Base-by-base conservation (phyloP, 805 yeast species). In the Crinitomyces ghanaensis region DNA sequence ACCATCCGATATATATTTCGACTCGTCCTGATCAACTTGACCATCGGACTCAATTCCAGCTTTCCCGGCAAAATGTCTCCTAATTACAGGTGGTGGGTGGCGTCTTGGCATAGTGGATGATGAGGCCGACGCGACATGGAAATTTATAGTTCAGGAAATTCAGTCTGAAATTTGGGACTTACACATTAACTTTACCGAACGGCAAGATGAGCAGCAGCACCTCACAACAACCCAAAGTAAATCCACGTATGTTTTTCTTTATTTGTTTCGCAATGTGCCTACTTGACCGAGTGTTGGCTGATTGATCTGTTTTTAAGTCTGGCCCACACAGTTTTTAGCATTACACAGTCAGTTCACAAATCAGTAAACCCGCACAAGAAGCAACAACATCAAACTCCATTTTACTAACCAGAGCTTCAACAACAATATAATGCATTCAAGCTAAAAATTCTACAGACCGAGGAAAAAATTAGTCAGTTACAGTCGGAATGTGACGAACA, bases 401-500 rank as follows among this genome's bases (percentile, higher is more conserved):
- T 16, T 31, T 20, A 8, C 8, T 20, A 34, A 12, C 13, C 31
- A 42, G 62, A 55, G 27, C 48, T 63, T 14, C 68, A 63, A 43
- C 41, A 43, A 27, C 63, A 62, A 39, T 63, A 63, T 44, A 59
- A 63, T 42, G 43, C 45, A 17, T 62, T 43, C 51, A 62, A 63
- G 37, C 36, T 45, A 19, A 44, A 46, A 23, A 38, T 63, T 34
- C 53, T 54, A 38, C 56, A 50, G 35, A 42, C 63, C 20, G 41
- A 54, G 20, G 43, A 45, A 33, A 63, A 63, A 39, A 54, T 62
- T 29, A 49, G 49, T 31, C 64, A 63, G 43, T 45, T 63, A n/a
- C 63, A 62, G 33, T 34, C 51, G 28, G 66, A 63, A 29, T 37
- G 52, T 19, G 65, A 58, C 27, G 67, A 63, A 45, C 66, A 63